These are phyloP conservation scores for thale cress (Arabidopsis thaliana) DNA, from an alignment of 345 rosid species.

Conservation along the genomic window TAIR10.1 NC_003076.8:309001-309500, in stretches of 20 bases:
- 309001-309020: conserved; percentile 20
- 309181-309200: background rate
- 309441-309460: background rate
- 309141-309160: background rate
- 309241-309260: background rate
- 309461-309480: background rate
- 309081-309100: conserved; percentile 8
- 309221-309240: background rate
- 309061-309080: conserved; percentile 38
- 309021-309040: conserved; percentile 7
- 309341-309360: background rate
- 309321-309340: background rate
- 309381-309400: background rate
- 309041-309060: background rate
- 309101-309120: background rate
- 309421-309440: background rate
- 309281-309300: background rate
- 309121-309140: background rate
- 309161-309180: background rate
- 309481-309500: background rate
- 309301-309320: background rate
- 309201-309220: background rate
- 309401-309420: background rate
- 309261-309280: background rate
- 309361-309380: background rate